phyloP scores from a whole-genome alignment of 257 asterid genomes.

The Fraxinus anomala region DNA sequence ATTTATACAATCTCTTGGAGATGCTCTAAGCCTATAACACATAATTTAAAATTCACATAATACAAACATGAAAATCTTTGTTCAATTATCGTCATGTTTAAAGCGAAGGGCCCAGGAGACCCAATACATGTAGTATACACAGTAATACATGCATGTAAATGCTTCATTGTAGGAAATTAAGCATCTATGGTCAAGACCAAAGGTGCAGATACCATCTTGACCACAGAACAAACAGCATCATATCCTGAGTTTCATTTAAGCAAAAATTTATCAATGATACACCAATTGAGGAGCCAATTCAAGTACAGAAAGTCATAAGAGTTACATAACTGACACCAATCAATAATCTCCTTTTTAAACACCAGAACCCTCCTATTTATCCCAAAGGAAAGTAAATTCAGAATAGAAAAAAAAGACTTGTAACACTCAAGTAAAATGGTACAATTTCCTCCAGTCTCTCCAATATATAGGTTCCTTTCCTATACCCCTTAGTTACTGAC shows the following conservation, averaged over 20 bases:
- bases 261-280: background rate
- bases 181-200: background rate
- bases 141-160: background rate
- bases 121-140: background rate
- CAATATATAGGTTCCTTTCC: background rate
- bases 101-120: conserved; percentile 5
- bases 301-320: background rate
- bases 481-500: background rate
- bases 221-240: background rate
- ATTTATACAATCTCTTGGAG: too few relatives aligned
- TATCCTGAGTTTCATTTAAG: background rate
- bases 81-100: background rate
- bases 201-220: background rate
- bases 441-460: background rate
- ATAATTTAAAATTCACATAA: background rate
- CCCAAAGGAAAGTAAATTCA: background rate
- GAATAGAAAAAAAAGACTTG: background rate
- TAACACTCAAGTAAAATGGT: background rate
- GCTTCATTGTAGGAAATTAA: background rate
- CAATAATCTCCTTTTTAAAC: background rate
- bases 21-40: background rate
- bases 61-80: background rate
- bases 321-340: background rate
- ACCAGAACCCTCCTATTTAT: background rate
- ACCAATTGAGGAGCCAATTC: background rate